A percentile compares a stretch with the other conserved stretches of the same genome.
These are phyloP conservation scores for Lactifluus rugatus DNA, from an alignment of 768 basidiomycete species.

Conservation along the genomic window DNA sequence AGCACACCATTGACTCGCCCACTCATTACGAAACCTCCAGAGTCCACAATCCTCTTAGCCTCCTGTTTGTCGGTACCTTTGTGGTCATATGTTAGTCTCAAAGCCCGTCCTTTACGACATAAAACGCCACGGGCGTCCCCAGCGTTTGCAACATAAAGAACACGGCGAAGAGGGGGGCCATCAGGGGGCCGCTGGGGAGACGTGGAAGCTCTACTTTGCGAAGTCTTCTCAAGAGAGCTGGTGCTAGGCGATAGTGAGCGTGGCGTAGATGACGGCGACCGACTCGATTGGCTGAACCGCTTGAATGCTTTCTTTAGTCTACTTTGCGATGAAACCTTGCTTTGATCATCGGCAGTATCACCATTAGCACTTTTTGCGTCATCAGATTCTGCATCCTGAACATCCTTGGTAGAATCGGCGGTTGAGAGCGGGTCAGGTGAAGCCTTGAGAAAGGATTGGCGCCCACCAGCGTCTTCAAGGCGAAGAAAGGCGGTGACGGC, in stretches of 20 bases:
- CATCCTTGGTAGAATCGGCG: neutral
- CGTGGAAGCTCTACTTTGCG: constrained; percentile 17
- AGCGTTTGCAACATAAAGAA: constrained; percentile 92
- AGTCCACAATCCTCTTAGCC: constrained; percentile 94
- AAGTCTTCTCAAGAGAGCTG: constrained; percentile 1
- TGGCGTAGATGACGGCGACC: constrained; percentile 11
- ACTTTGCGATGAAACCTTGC: constrained; percentile 10
- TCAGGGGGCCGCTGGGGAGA: constrained; percentile 18
- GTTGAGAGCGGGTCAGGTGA: neutral
- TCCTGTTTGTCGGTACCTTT: constrained; percentile 97
- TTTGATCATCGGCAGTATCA: constrained; percentile 7
- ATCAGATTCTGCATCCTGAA: neutral
- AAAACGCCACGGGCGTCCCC: constrained; percentile 95
- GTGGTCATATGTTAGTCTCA: constrained; percentile 95
- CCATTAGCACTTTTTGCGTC: constrained; percentile 4
- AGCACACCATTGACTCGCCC: constrained; percentile 97
- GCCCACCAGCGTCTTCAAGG: constrained; percentile 71
- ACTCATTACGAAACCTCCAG: constrained; percentile 98
- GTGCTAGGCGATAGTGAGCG: constrained; percentile 16
- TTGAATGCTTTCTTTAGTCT: constrained; percentile 12
- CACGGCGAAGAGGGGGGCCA: constrained; percentile 43
- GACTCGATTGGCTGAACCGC: constrained; percentile 16
- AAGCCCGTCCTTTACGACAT: constrained; percentile 81
- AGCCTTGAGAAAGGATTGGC: constrained; percentile 50
- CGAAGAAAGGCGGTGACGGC: constrained; percentile 94